phyloP scores from a whole-genome alignment of 2,329 filamentous ascomycete species.

The Kalmusia sp. region DNA sequence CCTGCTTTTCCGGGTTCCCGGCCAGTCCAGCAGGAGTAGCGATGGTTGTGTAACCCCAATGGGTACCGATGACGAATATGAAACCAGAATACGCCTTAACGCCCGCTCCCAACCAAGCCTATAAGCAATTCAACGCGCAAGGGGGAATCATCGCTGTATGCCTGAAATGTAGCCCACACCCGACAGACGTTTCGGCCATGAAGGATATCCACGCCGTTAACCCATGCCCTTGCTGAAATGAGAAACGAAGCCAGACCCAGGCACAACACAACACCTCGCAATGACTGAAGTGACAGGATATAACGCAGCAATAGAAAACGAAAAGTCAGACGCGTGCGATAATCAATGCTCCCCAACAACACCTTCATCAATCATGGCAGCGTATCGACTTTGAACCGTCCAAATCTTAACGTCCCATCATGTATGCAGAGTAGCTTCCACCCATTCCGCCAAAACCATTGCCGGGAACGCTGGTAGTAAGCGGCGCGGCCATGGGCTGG shows the following conservation, averaged over 20 bases:
- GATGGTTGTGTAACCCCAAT: conserved; percentile 12
- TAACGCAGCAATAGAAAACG: conserved; percentile 45
- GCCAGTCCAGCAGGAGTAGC: conserved; percentile 22
- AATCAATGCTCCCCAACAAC: conserved; percentile 40
- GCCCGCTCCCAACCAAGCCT: conserved; percentile 38
- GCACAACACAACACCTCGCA: conserved; percentile 49
- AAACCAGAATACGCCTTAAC: conserved; percentile 25
- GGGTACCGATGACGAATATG: conserved; percentile 11
- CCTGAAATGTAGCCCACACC: conserved; percentile 48
- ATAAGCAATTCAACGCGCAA: conserved; percentile 47
- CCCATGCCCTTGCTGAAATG: conserved; percentile 48
- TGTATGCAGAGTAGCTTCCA: conserved; percentile 45
- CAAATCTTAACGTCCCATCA: conserved; percentile 46
- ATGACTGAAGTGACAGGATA: conserved; percentile 52
- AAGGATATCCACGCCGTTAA: conserved; percentile 47
- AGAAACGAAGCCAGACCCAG: conserved; percentile 42
- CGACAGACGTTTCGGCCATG: conserved; percentile 40
- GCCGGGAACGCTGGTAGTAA: conserved; percentile 38
- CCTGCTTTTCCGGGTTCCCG: conserved; percentile 26
- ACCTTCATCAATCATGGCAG: conserved; percentile 46
- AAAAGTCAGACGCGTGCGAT: conserved; percentile 36
- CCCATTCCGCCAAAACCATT: conserved; percentile 41
- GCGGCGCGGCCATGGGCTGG: conserved; percentile 40
- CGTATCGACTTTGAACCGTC: conserved; percentile 23
- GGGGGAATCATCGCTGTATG: conserved; percentile 54